Evolutionary conservation across 2,329 filamentous ascomycete species (phyloP), one percentile per base, ranked within the genome.

Genomic region (Sarocladium strictum): DNA sequence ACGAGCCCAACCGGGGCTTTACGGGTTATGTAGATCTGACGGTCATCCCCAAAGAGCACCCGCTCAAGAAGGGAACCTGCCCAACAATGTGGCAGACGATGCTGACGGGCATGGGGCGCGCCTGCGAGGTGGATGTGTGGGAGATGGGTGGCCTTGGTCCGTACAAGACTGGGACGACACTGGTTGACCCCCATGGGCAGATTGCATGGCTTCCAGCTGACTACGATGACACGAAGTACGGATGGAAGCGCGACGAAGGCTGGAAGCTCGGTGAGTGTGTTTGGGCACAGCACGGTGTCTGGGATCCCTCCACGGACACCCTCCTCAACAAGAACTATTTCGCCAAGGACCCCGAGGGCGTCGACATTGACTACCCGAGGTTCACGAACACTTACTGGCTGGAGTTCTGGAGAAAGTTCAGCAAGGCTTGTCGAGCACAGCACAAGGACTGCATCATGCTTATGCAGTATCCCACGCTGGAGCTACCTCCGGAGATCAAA

Each of bases 211-310:
- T 99, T 23, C 84, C 90, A 2, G 74, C 75, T n/a, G 85, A 84
- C 56, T 90, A 93, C 66, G 87, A 96, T 63, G 94, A 99, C 61
- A 85, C 83, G 12, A 82, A 84, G 59, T 99, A 99, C 67, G 90
- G 90, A 33, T 99, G 90, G 85, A 91, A 88, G 66, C 83, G 94
- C 59, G 90, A 96, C 64, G 80, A 88, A 0, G 86, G 78, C 7
- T 99, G 94, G 94, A 92, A 86, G 67, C 74, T 99, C 17, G 94
- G 94, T n/a, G 84, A 95, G 69, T 97, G 94, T 64, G 69, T 99
- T 38, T 99, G 94, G 94, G 93, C 94, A 3, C 93, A 97, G 65
- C 92, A 99, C 68, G 93, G 92, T 1, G 84, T 99, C 5, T 99
- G 94, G 94, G 90, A 99, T 65, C 85, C 88, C 5, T 73, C 76